Conservation (phyloP, 495 filamentous ascomycete species). For the Poronia punctata region DNA sequence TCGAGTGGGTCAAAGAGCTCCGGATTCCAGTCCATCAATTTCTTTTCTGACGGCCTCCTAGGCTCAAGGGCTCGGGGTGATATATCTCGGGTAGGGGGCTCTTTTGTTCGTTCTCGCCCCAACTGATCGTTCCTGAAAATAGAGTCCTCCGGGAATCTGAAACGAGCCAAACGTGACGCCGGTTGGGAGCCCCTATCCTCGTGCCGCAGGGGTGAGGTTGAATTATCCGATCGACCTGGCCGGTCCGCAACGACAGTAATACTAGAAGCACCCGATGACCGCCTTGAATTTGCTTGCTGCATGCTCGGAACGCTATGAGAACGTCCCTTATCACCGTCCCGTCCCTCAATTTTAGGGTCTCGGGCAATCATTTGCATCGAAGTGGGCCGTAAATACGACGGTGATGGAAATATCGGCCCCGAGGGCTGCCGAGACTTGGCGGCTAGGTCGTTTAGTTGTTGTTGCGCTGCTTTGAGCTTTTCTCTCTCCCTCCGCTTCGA, state of each 20-base stretch:
- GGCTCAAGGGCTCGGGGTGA: not conserved
- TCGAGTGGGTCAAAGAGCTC: conserved; percentile 21
- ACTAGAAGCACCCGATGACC: conserved; percentile 18
- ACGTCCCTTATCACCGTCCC: conserved; percentile 19
- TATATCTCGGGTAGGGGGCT: not conserved
- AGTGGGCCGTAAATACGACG: conserved; percentile 42
- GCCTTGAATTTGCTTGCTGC: conserved; percentile 14
- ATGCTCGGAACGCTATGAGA: conserved; percentile 35
- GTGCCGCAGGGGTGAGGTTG: conserved; percentile 1
- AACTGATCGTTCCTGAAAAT: conserved; percentile 6
- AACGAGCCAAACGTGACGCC: conserved; percentile 9
- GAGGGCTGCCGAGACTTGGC: conserved; percentile 3
- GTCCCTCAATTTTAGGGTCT: conserved; percentile 24
- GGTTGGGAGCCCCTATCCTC: not conserved
- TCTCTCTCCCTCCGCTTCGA: conserved; percentile 17
- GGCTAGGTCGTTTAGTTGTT: conserved; percentile 7
- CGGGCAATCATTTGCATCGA: conserved; percentile 40
- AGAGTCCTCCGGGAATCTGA: conserved; percentile 17
- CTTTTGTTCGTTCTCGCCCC: too few species aligned
- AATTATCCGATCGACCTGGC: conserved; percentile 9
- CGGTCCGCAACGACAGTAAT: conserved; percentile 9
- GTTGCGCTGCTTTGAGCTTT: conserved; percentile 11
- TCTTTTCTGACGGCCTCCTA: conserved; percentile 4
- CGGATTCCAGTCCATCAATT: conserved; percentile 20
- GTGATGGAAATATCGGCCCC: conserved; percentile 31